Percentiles rank a stretch among this genome's conserved stretches.
Conservation (phyloP, 2,329 filamentous ascomycete genomes). For the Diaporthe australafricana region DNA sequence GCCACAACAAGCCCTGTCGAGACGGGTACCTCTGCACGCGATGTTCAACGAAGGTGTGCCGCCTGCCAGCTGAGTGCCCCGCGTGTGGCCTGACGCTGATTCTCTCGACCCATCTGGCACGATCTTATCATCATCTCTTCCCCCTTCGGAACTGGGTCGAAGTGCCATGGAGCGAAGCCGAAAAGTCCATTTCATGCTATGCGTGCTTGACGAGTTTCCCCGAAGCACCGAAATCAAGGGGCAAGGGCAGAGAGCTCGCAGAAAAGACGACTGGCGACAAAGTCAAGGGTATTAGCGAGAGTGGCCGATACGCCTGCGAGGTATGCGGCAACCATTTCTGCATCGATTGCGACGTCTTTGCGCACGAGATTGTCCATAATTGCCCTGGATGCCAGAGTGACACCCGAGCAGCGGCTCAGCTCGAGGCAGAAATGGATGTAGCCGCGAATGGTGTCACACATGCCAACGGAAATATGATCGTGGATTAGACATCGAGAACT, state of each 20-base stretch:
- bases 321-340: constrained; percentile 94
- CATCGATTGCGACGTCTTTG: constrained; percentile 97
- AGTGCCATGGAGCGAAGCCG: constrained; percentile 83
- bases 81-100: constrained; percentile 93
- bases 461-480: constrained; percentile 57
- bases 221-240: constrained; percentile 46
- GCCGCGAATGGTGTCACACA: constrained; percentile 38
- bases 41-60: constrained; percentile 90
- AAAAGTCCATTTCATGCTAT: constrained; percentile 74
- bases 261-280: constrained; percentile 37
- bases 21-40: constrained; percentile 93
- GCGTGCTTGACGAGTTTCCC: constrained; percentile 83
- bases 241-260: constrained; percentile 37
- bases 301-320: constrained; percentile 87
- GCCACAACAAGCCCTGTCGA: constrained; percentile 83
- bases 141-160: constrained; percentile 91
- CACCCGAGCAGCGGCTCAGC: constrained; percentile 46
- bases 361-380: constrained; percentile 94
- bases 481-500: constrained; percentile 49
- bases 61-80: constrained; percentile 89
- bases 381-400: constrained; percentile 87
- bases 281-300: constrained; percentile 81
- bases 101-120: constrained; percentile 89
- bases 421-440: constrained; percentile 10
- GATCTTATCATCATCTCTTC: constrained; percentile 95